Evolutionary conservation across 2,329 filamentous ascomycete genomes (phyloP).

Genomic region (Aspergillus viridinutans): DNA sequence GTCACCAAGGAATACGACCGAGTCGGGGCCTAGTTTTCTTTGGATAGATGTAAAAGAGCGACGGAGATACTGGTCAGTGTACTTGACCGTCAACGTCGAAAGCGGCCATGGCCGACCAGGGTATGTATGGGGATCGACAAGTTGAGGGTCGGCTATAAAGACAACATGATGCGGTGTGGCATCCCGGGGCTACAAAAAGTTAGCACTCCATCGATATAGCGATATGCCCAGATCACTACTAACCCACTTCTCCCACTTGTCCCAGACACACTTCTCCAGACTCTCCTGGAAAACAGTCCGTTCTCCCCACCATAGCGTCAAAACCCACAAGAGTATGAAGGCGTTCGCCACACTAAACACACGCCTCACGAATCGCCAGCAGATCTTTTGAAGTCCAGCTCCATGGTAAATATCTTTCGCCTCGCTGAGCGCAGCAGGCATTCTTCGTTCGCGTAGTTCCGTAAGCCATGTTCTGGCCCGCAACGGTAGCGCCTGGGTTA

Average conservation of each 20-base stretch:
- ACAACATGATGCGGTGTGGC: slow-evolving; percentile 78
- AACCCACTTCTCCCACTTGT: slow-evolving; percentile 91
- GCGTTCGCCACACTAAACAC: slow-evolving; percentile 54
- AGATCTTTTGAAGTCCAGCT: slow-evolving; percentile 14
- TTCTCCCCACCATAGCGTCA: slow-evolving; percentile 81
- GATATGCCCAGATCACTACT: slow-evolving; percentile 24
- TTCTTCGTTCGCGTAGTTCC: slow-evolving; percentile 7
- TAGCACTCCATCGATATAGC: slow-evolving; percentile 4
- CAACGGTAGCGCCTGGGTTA: slow-evolving; percentile 17
- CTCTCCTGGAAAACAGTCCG: slow-evolving; percentile 68
- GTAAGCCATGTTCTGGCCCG: slow-evolving; percentile 21
- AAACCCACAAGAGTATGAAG: slow-evolving; percentile 68
- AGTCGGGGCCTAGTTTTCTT: slow-evolving; percentile 72
- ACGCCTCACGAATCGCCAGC: slow-evolving; percentile 9
- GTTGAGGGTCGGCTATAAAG: slow-evolving; percentile 84
- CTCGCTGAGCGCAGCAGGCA: neutral
- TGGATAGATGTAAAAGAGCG: slow-evolving; percentile 79
- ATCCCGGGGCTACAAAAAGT: slow-evolving; percentile 59
- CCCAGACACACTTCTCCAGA: slow-evolving; percentile 73
- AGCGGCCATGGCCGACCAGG: slow-evolving; percentile 73
- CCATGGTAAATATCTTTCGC: slow-evolving; percentile 7
- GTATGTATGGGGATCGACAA: slow-evolving; percentile 94
- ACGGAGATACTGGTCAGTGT: slow-evolving; percentile 87
- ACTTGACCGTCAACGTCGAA: slow-evolving; percentile 60
- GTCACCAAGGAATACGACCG: slow-evolving; percentile 86